Percentiles rank a stretch among this genome's conserved stretches.
Evolutionary conservation across 768 basidiomycete species (phyloP).

Genomic region (Gloeopeniophorella convolvens): DNA sequence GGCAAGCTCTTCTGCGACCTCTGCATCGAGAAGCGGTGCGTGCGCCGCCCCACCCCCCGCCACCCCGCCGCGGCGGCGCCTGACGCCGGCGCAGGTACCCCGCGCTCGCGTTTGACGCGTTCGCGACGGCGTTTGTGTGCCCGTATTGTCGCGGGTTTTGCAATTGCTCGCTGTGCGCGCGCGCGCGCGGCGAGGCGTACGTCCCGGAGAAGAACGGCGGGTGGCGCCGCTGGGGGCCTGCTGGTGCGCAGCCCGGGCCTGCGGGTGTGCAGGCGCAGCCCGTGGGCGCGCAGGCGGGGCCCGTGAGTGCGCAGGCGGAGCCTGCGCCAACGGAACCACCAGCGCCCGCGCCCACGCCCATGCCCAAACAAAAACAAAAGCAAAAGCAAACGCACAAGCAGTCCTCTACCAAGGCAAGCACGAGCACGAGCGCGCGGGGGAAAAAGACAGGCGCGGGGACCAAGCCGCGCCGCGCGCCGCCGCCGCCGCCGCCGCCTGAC

Average conservation of each 20-base stretch:
- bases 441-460: no score
- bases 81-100: slow-evolving; percentile 31
- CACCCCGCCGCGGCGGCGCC: background rate
- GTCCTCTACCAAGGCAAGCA: no score
- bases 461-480: no score
- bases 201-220: slow-evolving; percentile 29
- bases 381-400: no score
- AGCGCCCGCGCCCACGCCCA: no score
- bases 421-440: no score
- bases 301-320: no score
- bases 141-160: slow-evolving; percentile 41
- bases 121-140: slow-evolving; percentile 31
- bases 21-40: slow-evolving; percentile 19
- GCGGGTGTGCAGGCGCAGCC: no score
- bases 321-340: no score
- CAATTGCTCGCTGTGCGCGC: slow-evolving; percentile 42
- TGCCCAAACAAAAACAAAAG: no score
- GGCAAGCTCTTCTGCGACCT: slow-evolving; percentile 10
- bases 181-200: slow-evolving; percentile 42
- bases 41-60: background rate
- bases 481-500: no score
- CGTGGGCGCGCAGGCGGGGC: no score
- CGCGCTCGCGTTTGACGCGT: slow-evolving; percentile 31
- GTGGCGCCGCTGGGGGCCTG: slow-evolving; percentile 7
- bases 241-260: background rate